Evolutionary conservation across 2,329 filamentous ascomycete genomes (phyloP).

Genomic region (Cladosporium cucumerinum): DNA sequence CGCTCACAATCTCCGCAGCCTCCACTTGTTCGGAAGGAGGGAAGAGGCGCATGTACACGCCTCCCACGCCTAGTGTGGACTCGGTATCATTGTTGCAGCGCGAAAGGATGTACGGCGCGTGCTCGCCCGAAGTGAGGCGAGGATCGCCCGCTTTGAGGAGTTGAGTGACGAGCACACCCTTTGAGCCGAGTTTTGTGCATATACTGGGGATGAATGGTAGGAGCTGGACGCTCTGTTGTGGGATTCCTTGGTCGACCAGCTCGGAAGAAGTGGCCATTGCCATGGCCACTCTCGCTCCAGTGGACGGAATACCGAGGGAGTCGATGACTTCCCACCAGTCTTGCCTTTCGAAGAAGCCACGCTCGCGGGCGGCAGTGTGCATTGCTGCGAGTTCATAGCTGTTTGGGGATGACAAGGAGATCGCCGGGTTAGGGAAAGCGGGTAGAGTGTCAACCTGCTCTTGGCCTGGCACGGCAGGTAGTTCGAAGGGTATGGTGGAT

Average conservation of each 20-base stretch:
- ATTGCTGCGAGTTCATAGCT: constrained; percentile 76
- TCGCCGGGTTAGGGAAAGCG: constrained; percentile 59
- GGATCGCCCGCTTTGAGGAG: constrained; percentile 66
- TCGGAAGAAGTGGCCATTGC: constrained; percentile 61
- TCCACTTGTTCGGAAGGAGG: constrained; percentile 62
- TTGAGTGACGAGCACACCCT: constrained; percentile 72
- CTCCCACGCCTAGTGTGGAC: constrained; percentile 58
- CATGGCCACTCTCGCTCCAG: constrained; percentile 67
- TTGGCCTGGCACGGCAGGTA: constrained; percentile 23
- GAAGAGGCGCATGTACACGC: constrained; percentile 76
- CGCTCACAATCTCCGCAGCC: constrained; percentile 69
- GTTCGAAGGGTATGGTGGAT: constrained; percentile 63
- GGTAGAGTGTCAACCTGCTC: constrained; percentile 14
- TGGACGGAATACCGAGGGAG: constrained; percentile 68
- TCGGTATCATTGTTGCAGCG: constrained; percentile 51
- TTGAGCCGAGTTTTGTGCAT: constrained; percentile 74
- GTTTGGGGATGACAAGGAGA: constrained; percentile 80
- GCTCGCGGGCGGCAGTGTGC: constrained; percentile 65
- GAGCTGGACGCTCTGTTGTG: constrained; percentile 78
- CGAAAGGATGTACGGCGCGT: constrained; percentile 68
- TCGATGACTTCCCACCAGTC: constrained; percentile 81
- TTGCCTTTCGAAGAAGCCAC: constrained; percentile 64
- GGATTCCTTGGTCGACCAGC: constrained; percentile 76
- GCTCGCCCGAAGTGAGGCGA: constrained; percentile 59
- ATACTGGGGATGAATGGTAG: constrained; percentile 85